phyloP scores from a whole-genome alignment of 345 rosid genomes.

The Litchi chinensis region DNA sequence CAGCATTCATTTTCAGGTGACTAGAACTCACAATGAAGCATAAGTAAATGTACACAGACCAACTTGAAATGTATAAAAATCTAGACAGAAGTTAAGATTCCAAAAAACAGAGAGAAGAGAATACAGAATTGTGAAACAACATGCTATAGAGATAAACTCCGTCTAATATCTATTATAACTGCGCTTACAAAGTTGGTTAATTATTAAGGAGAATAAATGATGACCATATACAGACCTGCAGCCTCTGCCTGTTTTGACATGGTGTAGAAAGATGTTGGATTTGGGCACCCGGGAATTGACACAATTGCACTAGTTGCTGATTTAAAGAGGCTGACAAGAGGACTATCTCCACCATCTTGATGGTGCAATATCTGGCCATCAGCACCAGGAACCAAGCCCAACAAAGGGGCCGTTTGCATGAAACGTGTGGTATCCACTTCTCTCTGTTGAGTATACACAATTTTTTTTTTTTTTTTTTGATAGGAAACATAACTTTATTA shows the following conservation, averaged over 20 bases:
- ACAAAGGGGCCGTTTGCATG: slow-evolving; percentile 97
- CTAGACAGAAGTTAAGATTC: neutral
- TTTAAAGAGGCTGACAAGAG: slow-evolving; percentile 84
- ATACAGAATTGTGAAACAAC: neutral
- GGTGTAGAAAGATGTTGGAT: slow-evolving; percentile 82
- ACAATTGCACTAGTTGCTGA: slow-evolving; percentile 77
- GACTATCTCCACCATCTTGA: slow-evolving; percentile 86
- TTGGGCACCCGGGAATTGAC: slow-evolving; percentile 72
- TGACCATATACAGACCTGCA: slow-evolving; percentile 60
- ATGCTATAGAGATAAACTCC: neutral
- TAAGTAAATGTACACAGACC: neutral
- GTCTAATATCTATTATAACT: neutral
- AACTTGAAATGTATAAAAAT: neutral
- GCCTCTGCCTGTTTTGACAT: slow-evolving; percentile 99
- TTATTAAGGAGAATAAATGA: slow-evolving; percentile 1
- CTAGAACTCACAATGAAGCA: neutral
- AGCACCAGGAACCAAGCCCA: slow-evolving; percentile 77
- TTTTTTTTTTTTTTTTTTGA: too few relatives aligned
- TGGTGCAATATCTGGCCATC: slow-evolving; percentile 88
- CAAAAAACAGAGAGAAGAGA: neutral
- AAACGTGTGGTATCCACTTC: slow-evolving; percentile 81
- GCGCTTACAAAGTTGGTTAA: neutral
- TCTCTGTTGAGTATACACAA: slow-evolving; percentile 56
- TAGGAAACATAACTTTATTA: too few relatives aligned
- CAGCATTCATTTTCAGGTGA: neutral